Base-by-base conservation (phyloP, 2,329 filamentous ascomycete species). In the Colletotrichum lupini region DNA sequence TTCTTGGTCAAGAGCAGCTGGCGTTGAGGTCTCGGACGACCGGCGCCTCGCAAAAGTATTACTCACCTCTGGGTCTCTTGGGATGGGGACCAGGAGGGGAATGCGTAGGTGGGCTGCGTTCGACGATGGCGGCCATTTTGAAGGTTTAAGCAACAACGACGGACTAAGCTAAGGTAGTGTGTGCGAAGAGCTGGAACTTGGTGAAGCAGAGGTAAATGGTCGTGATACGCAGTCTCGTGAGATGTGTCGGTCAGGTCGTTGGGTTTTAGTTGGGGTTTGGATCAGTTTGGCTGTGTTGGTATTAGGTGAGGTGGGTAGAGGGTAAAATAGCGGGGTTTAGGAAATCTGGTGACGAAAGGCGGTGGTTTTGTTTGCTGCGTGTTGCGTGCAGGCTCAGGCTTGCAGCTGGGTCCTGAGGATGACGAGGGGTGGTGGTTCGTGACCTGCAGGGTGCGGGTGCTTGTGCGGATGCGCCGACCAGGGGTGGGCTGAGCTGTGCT, bases 61-160 rank as follows among this genome's bases (percentile, higher is more conserved):
- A 73, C 82, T 72, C 77, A 87, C 86, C 87, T 76, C 83, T 87
- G 68, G 87, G 87, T 59, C 86, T 82, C 76, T 85, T 83, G 65
- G 77, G 79, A 75, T 84, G 81, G 46, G 80, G 81, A 32, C 80
- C 80, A 26, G 84, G 83, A 75, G 86, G 85, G 66, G 83, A 82
- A 75, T 87, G 85, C 62, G 82, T 75, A 32, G 82, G 79, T 9
- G 84, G 80, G 73, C 76, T 81, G 49, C 77, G 79, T 52, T 84
- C 80, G 55, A 85, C 79, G 71, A 78, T 76, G 55, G 85, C 81
- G 71, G 85, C 82, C 85, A 87, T 87, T 68, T 76, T 82, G 79
- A 75, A 73, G 73, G 26, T 61, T 59, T 59, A 35, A 57, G 59
- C 55, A 42, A 28, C n/a, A 53, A 35, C 14, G 30, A 2, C n/a